A percentile compares a stretch with the other conserved stretches of the same genome.
phyloP scores from a whole-genome alignment of 768 basidiomycete species.

The Calvatia gigantea region DNA sequence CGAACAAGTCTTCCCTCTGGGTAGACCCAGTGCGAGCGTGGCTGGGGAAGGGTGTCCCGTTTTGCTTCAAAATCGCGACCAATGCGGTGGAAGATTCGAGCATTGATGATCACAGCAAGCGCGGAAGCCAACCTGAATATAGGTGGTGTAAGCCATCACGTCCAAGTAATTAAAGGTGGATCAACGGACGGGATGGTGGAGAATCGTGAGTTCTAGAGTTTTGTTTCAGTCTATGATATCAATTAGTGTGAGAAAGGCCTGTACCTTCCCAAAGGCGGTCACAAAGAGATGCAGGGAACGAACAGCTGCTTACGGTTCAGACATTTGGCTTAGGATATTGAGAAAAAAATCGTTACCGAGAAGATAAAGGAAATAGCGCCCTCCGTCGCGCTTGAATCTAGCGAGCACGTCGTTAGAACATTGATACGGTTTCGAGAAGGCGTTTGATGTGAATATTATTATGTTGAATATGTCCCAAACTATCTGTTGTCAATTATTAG shows the following conservation, averaged over 20 bases:
- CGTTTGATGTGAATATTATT: not conserved
- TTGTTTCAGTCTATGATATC: not conserved
- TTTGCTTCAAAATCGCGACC: not conserved
- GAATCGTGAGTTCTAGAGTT: not conserved
- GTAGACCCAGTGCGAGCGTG: no score
- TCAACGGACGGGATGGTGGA: not conserved
- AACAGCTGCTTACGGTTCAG: not conserved
- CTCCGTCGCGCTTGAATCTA: not conserved
- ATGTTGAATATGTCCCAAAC: conserved; percentile 7
- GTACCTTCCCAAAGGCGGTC: conserved; percentile 2
- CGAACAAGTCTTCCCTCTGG: no score
- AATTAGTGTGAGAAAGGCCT: not conserved
- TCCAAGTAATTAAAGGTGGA: not conserved
- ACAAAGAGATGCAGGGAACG: not conserved
- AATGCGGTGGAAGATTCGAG: conserved; percentile 6
- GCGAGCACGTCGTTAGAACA: not conserved
- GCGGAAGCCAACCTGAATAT: not conserved
- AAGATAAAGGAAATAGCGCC: conserved; percentile 5
- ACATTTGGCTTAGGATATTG: no score
- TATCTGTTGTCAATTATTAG: not conserved
- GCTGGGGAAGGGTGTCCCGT: not conserved
- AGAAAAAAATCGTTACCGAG: not conserved
- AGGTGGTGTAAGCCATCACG: not conserved
- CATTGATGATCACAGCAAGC: conserved; percentile 1
- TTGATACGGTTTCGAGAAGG: not conserved